Evolutionary conservation across 208 protist species (phyloP), one percentile per base, ranked within the genome.

Genomic region (Acanthamoeba culbertsoni): DNA sequence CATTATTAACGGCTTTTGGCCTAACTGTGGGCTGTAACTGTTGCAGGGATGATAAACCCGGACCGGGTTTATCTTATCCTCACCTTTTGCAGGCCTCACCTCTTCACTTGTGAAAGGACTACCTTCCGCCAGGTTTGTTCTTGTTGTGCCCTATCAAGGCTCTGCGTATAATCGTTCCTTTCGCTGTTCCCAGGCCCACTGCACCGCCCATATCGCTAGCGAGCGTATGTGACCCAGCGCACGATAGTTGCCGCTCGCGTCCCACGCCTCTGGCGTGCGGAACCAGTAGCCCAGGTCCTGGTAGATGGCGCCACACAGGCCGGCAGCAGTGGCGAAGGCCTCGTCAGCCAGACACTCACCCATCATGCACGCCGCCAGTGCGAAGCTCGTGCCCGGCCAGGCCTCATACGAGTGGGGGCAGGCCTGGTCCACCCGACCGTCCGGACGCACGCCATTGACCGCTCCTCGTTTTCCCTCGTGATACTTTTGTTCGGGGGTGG

Each of bases 371-470:
- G 96, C 89, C 14, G 96, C 96, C 7, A 97, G 33, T 4, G 91
- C 51, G 73, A 95, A 97, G 10, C 88, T 92, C 23, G 95, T 97
- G 2, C 96, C 96, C 35, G 96, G 95, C 96, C 96, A 97, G 14
- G 46, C 86, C 86, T 97, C 96, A 43, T 35, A 48, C 1, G 93
- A 96, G 62, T 97, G 96, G 37, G 97, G 65, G 31, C 59, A 88
- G 12, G 96, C 86, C 0, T 2, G 71, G 77, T 97, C 96, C 3
- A 94, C 33, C 3, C 42, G 8, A 53, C 95, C 96, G 43, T 96
- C 57, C 8, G 96, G 96, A 31, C 95, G 77, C 94, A 97, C 97
- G 75, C 96, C 96, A 88, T 97, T 97, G 10, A 97, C 91, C 12
- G 95, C 95, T 18, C 96, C 96, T 59, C 91, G 90, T 37, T 35